Evolutionary conservation across 1,139 yeast species (phyloP), one percentile per base, ranked within the genome.

Genomic region (Zhuliangozyma blackwelliae): DNA sequence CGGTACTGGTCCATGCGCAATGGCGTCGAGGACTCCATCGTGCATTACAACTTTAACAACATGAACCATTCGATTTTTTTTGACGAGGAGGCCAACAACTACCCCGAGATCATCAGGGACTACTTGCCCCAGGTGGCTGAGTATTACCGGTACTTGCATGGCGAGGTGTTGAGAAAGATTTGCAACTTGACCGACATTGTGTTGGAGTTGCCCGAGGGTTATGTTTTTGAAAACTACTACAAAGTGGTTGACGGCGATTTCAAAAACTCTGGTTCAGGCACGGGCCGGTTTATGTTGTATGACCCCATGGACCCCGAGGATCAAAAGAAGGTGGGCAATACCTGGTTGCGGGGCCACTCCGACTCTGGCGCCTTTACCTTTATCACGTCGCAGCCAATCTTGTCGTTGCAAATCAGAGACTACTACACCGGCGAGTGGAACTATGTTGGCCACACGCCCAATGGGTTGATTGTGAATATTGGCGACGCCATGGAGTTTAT

Each of bases 341-440:
- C 70, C 9, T 71, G 73, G 73, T 54, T 73, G 23, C 56, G 78
- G 39, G 79, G 79, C 1, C 79, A 73, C 42, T 66, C 75, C 10
- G 79, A 74, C 50, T 62, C 67, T 29, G 62, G 71, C 35, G 77
- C 69, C 1, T 65, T 73, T 39, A 65, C 78, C 0, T 72, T 73
- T 38, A 69, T 73, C 25, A 62, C 72, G 3, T 66, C 74, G 7
- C 37, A 35, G 49, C 75, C 77, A 7, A 70, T 72, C 41, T 50
- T 69, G n/a, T 64, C 77, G 6, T 56, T 73, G 29, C 79, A 73
- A 44, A 71, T 73, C 33, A 57, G 68, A 40, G 77, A 73, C 42
- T 66, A 67, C 43, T 63, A 52, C 35, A 61, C 69, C 16, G 72
- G 73, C 1, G 51, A 59, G n/a, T 74, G 78, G 78, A 64, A 55